These are phyloP conservation scores for Pinus taeda DNA, from an alignment of 75 land plant species.

Conservation along the genomic window DNA sequence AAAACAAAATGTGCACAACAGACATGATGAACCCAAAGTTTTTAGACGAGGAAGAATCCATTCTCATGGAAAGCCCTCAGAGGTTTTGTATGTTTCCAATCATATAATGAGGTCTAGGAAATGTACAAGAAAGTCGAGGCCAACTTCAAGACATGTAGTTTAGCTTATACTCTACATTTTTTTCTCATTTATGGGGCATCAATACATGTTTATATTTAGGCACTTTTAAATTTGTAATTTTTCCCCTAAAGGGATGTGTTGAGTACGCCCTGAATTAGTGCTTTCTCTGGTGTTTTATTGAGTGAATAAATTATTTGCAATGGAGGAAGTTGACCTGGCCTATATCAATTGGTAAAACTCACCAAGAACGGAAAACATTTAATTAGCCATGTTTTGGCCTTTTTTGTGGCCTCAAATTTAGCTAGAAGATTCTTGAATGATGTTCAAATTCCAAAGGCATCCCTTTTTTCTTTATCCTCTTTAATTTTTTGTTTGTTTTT, in stretches of 20 bases:
- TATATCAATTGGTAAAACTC: conserved; percentile 43
- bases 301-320: conserved; percentile 4
- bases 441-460: conserved; percentile 72
- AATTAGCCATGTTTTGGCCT: conserved; percentile 72
- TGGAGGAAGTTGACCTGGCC: conserved; percentile 63
- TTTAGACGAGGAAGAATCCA: conserved; percentile 2
- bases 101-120: conserved; percentile 50
- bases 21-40: not conserved
- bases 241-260: no score
- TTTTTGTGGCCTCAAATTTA: conserved; percentile 80
- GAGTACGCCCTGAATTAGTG: not conserved
- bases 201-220: not conserved
- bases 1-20: no score
- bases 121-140: conserved; percentile 70
- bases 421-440: conserved; percentile 71
- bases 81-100: conserved; percentile 66
- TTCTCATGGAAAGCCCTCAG: conserved; percentile 7
- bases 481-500: not conserved
- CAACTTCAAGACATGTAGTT: conserved; percentile 45
- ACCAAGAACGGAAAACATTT: conserved; percentile 49
- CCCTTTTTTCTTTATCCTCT: not conserved
- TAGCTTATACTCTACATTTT: not conserved
- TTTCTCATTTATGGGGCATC: not conserved
- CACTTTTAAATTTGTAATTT: no score
- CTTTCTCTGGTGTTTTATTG: not conserved